A percentile compares a stretch with the other conserved stretches of the same genome.
Evolutionary conservation across 441 rosid genomes (phyloP).

Genomic region (Erodium texanum): DNA sequence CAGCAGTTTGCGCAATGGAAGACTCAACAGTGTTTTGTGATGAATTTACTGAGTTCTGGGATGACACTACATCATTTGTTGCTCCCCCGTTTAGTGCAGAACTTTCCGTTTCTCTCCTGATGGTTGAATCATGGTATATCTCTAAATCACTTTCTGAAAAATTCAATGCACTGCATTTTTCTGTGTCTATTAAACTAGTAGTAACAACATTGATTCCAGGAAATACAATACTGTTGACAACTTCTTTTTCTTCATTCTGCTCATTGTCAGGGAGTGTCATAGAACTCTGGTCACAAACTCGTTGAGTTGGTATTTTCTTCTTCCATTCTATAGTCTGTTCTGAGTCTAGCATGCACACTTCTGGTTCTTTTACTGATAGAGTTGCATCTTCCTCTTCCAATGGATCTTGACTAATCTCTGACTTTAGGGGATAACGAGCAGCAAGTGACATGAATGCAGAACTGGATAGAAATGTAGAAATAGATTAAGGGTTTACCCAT

Average conservation of each 20-base stretch:
- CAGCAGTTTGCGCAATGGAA: slow-evolving; percentile 17
- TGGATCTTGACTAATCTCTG: slow-evolving; percentile 23
- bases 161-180: slow-evolving; percentile 23
- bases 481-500: slow-evolving; percentile 13
- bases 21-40: background rate
- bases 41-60: slow-evolving; percentile 6
- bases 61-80: slow-evolving; percentile 13
- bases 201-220: slow-evolving; percentile 34
- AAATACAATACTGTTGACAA: slow-evolving; percentile 35
- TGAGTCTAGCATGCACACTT: slow-evolving; percentile 32
- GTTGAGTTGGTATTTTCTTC: slow-evolving; percentile 24
- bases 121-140: slow-evolving; percentile 26
- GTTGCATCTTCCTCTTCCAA: slow-evolving; percentile 20
- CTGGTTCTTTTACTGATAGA: slow-evolving; percentile 57
- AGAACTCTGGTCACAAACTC: slow-evolving; percentile 35
- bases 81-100: slow-evolving; percentile 19
- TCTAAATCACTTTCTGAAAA: slow-evolving; percentile 22
- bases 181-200: slow-evolving; percentile 29
- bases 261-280: slow-evolving; percentile 26
- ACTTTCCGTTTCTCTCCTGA: slow-evolving; percentile 19
- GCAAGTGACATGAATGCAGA: slow-evolving; percentile 94
- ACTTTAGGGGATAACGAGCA: slow-evolving; percentile 62
- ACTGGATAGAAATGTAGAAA: slow-evolving; percentile 38
- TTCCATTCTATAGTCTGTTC: slow-evolving; percentile 37
- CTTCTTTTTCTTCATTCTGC: slow-evolving; percentile 45